Conservation (phyloP, 2,329 filamentous ascomycete species). For the Ascochyta rabiei region DNA sequence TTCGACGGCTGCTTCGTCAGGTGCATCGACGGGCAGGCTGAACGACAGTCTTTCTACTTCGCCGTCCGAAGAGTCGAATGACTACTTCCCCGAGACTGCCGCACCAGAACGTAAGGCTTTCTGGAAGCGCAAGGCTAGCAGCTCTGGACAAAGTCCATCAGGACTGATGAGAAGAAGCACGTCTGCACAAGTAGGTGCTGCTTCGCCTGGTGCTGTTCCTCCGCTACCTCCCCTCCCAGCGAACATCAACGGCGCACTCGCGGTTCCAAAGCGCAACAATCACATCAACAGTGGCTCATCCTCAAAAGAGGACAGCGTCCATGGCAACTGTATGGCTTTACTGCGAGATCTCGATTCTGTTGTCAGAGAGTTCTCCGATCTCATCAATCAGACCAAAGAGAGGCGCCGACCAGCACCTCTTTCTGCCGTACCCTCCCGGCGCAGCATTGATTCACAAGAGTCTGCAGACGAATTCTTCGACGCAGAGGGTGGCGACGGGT, state of each 20-base stretch:
- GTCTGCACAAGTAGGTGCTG: conserved; percentile 60
- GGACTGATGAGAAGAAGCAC: conserved; percentile 56
- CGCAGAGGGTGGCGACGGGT: conserved; percentile 64
- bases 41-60: conserved; percentile 46
- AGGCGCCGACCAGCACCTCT: conserved; percentile 64
- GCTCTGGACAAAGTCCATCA: conserved; percentile 50
- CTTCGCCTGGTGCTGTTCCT: conserved; percentile 48
- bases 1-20: conserved; percentile 34
- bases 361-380: conserved; percentile 77
- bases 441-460: conserved; percentile 77
- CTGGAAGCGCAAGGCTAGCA: conserved; percentile 87
- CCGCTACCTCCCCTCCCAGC: conserved; percentile 45
- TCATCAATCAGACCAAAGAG: conserved; percentile 80
- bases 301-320: conserved; percentile 65
- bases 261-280: conserved; percentile 44
- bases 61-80: conserved; percentile 56
- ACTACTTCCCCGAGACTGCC: conserved; percentile 59
- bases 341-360: conserved; percentile 84
- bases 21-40: conserved; percentile 39
- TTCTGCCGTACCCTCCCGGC: conserved; percentile 53
- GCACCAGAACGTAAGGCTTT: conserved; percentile 72
- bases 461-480: conserved; percentile 94
- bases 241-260: conserved; percentile 41
- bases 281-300: conserved; percentile 49
- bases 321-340: conserved; percentile 84